phyloP scores from a whole-genome alignment of 306 rosid species.

The Citrullus mucosospermus region DNA sequence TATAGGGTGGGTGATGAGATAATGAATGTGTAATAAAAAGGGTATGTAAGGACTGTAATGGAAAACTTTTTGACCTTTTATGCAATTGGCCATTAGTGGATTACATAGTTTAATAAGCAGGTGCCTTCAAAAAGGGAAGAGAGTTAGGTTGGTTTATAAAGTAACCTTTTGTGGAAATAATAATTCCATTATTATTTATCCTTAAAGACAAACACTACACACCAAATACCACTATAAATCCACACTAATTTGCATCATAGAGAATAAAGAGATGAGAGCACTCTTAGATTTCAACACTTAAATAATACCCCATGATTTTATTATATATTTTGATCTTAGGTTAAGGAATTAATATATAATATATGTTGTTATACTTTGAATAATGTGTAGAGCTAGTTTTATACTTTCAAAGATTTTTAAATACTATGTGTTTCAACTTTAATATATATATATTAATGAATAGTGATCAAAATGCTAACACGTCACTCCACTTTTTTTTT shows the following conservation, averaged over 20 bases:
- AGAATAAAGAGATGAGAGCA: slow-evolving; percentile 42
- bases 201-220: slow-evolving; percentile 50
- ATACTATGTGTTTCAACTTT: too few species aligned
- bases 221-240: slow-evolving; percentile 37
- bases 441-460: too few species aligned
- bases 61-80: slow-evolving; percentile 26
- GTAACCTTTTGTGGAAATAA: slow-evolving; percentile 19
- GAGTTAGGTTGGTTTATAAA: slow-evolving; percentile 44
- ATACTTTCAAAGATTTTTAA: too few species aligned
- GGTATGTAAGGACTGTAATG: slow-evolving; percentile 15
- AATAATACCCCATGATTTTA: not conserved
- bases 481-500: not conserved
- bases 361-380: too few species aligned
- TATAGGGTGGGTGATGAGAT: not conserved
- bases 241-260: slow-evolving; percentile 35
- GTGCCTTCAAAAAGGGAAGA: slow-evolving; percentile 21
- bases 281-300: not conserved
- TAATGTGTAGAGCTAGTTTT: too few species aligned
- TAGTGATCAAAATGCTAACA: too few species aligned
- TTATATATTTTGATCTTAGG: not conserved
- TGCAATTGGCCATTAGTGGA: slow-evolving; percentile 22
- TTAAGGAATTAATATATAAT: too few species aligned
- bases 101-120: slow-evolving; percentile 7
- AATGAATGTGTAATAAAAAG: not conserved
- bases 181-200: slow-evolving; percentile 45